Evolutionary conservation across 148 eudicot species (phyloP).

Genomic region (Heliosperma pusillum): DNA sequence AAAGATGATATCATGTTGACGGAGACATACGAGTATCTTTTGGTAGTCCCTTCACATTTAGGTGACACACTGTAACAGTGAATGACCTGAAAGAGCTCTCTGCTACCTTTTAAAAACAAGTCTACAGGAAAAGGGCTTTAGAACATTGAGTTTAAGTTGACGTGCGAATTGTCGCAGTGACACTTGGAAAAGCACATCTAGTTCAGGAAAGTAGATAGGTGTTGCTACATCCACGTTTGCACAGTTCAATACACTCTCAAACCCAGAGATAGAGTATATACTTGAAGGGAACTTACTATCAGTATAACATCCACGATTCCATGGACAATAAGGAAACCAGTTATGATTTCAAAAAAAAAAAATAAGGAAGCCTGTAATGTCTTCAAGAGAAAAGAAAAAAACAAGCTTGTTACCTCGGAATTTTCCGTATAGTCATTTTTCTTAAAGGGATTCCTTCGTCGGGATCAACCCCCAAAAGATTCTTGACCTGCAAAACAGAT

Average conservation of each 20-base stretch:
- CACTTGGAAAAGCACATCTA: background rate
- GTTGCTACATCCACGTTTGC: background rate
- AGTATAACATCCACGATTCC: background rate
- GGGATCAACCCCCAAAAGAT: slow-evolving; percentile 73
- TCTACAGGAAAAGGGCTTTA: background rate
- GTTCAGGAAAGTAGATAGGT: background rate
- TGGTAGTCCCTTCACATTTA: background rate
- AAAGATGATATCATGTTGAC: background rate
- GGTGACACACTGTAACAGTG: background rate
- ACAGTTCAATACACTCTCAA: background rate
- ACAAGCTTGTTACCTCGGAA: slow-evolving; percentile 60
- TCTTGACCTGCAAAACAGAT: slow-evolving; percentile 62
- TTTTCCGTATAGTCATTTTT: slow-evolving; percentile 72
- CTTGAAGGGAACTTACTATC: background rate
- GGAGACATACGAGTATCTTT: background rate
- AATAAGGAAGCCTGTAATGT: too few relatives aligned
- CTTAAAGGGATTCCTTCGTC: slow-evolving; percentile 73
- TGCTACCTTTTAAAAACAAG: background rate
- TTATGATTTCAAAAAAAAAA: slow-evolving; percentile 15
- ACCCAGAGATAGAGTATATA: background rate
- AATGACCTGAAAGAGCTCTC: background rate
- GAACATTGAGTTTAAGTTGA: background rate
- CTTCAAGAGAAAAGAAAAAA: too few relatives aligned
- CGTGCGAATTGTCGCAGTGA: background rate
- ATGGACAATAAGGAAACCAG: background rate